A percentile compares a stretch with the other conserved stretches of the same genome.
Evolutionary conservation across 345 rosid genomes (phyloP).

Genomic region (Physaria fendleri): DNA sequence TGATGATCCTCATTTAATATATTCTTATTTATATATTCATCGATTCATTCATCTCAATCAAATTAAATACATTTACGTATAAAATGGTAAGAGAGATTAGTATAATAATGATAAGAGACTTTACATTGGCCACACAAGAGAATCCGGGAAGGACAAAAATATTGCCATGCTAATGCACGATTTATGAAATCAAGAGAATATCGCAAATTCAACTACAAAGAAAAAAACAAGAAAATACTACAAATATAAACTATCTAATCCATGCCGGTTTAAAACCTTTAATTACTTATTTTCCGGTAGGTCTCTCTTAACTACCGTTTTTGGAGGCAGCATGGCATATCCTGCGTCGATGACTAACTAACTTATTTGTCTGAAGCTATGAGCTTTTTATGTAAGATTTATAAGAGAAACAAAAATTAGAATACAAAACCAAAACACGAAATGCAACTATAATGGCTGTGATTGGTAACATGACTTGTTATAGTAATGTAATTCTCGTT

Average conservation of each 20-base stretch:
- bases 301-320: constrained; percentile 11
- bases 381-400: neutral
- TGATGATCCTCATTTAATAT: too few species aligned
- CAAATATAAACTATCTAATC: neutral
- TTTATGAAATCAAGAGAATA: constrained; percentile 11
- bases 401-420: neutral
- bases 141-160: constrained; percentile 16
- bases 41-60: too few species aligned
- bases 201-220: neutral
- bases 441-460: neutral
- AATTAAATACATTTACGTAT: too few species aligned
- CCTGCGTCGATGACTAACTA: neutral
- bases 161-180: constrained; percentile 27
- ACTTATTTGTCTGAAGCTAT: neutral
- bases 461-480: neutral
- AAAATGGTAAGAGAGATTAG: too few species aligned
- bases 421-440: neutral
- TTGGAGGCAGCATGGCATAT: constrained; percentile 23
- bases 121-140: constrained; percentile 29
- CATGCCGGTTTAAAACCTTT: constrained; percentile 26
- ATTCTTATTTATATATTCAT: too few species aligned
- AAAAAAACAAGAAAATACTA: too few species aligned
- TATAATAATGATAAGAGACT: constrained; percentile 15
- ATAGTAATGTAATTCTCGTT: neutral
- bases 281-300: constrained; percentile 7